Percentiles rank a stretch among this genome's conserved stretches.
These are phyloP conservation scores for Didymellaceae sp. DNA, from an alignment of 2,329 filamentous ascomycete species.

Conservation along the genomic window DNA sequence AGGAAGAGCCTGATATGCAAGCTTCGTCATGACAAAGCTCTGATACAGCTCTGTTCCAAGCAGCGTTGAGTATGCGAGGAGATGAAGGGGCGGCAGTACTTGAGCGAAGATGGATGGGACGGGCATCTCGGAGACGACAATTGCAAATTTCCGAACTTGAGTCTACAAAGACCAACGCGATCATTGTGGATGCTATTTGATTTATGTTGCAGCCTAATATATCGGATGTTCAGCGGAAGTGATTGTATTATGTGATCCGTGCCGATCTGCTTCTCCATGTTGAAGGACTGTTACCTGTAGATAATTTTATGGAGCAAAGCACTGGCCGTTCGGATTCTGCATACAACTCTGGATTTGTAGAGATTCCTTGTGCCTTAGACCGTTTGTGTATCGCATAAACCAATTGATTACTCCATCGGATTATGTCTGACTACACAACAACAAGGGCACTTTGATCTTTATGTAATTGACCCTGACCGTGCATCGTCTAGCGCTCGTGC, in stretches of 20 bases:
- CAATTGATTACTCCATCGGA: no score
- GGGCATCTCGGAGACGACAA: conserved; percentile 3
- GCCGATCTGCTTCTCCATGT: neutral
- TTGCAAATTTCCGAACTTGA: no score
- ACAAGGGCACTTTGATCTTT: no score
- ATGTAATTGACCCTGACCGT: no score
- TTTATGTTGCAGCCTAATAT: neutral
- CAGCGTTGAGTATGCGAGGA: conserved; percentile 50
- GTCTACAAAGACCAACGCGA: no score
- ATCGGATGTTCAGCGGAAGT: conserved; percentile 1
- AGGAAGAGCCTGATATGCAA: conserved; percentile 47
- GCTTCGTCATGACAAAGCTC: conserved; percentile 52
- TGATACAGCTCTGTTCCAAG: conserved; percentile 51
- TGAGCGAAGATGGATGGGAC: conserved; percentile 1
- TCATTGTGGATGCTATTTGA: neutral
- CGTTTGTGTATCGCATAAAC: no score
- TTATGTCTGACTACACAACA: no score
- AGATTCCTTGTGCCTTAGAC: no score
- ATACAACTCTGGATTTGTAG: no score
- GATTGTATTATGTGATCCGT: neutral
- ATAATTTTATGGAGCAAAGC: no score
- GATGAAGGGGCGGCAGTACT: conserved; percentile 41
- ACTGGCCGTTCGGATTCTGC: no score
- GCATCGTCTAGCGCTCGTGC: conserved; percentile 19
- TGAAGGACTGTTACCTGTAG: no score